Conservation (phyloP, 148 eudicot genomes). For the Spergularia marina region DNA sequence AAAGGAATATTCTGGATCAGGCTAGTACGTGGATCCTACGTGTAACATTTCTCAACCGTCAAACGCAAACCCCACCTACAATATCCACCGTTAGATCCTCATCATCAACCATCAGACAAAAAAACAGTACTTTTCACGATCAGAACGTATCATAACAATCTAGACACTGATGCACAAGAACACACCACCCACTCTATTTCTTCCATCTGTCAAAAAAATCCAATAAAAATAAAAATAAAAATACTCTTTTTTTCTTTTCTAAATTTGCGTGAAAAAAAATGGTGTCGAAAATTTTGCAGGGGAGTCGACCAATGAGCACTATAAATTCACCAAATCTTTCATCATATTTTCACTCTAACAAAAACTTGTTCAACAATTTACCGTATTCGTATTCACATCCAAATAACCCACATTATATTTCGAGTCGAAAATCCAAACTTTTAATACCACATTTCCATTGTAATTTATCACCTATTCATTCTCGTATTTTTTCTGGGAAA, state of each 20-base stretch:
- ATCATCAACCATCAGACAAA: neutral
- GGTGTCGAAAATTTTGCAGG: constrained; percentile 23
- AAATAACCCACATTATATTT: neutral
- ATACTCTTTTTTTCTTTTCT: too few species aligned
- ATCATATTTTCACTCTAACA: constrained; percentile 4
- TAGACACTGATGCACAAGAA: neutral
- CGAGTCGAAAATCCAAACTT: neutral
- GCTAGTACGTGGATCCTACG: constrained; percentile 36
- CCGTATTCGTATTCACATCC: neutral
- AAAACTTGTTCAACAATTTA: neutral
- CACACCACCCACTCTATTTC: neutral
- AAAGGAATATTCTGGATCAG: constrained; percentile 15
- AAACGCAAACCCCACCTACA: constrained; percentile 3
- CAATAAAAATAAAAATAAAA: too few species aligned
- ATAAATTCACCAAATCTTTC: constrained; percentile 28
- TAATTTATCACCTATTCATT: neutral
- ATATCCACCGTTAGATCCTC: constrained; percentile 24
- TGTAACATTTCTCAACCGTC: constrained; percentile 21
- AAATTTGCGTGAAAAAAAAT: constrained; percentile 6
- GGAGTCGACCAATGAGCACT: constrained; percentile 19
- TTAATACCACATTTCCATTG: neutral
- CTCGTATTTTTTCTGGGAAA: constrained; percentile 2
- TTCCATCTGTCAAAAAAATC: neutral
- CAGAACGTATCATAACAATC: too few species aligned
- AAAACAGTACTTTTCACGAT: neutral